phyloP scores from a whole-genome alignment of 108 stramenopile species.

The Poteriospumella lacustris region DNA sequence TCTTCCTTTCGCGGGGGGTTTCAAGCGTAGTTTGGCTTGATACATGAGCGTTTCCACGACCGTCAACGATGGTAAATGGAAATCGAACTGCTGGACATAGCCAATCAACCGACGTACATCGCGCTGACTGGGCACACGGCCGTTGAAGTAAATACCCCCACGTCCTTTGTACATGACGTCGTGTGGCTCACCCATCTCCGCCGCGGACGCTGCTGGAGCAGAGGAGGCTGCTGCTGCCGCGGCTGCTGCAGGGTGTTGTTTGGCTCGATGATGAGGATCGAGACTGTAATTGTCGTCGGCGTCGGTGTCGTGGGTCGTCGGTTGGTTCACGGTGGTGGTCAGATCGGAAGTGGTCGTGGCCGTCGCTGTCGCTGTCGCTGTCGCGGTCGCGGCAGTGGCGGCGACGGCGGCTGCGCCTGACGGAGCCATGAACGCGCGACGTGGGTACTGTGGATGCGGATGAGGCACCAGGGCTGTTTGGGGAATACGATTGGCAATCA shows the following conservation, averaged over 20 bases:
- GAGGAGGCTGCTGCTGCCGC: too few species aligned
- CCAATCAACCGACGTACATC: slow-evolving; percentile 1
- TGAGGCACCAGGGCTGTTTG: background rate
- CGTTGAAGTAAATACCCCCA: slow-evolving; percentile 5
- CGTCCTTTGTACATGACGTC: background rate
- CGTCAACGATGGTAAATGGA: slow-evolving; percentile 13
- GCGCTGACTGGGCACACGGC: background rate
- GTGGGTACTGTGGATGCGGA: too few species aligned
- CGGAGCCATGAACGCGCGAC: too few species aligned
- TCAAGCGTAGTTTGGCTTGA: slow-evolving; percentile 9
- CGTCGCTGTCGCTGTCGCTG: too few species aligned
- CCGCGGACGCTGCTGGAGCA: too few species aligned
- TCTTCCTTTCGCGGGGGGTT: too few species aligned
- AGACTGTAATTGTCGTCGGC: too few species aligned
- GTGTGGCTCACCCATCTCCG: background rate
- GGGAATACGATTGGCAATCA: background rate
- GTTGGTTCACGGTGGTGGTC: background rate
- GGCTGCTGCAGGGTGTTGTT: too few species aligned
- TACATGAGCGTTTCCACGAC: slow-evolving; percentile 13
- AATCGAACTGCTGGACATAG: slow-evolving; percentile 24
- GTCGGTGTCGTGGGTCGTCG: background rate
- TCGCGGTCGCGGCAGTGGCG: too few species aligned
- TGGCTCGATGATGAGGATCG: too few species aligned
- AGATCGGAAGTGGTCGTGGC: too few species aligned
- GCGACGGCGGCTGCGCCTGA: too few species aligned